phyloP scores from a whole-genome alignment of 345 rosid genomes.

The Eucalyptus sp. region DNA sequence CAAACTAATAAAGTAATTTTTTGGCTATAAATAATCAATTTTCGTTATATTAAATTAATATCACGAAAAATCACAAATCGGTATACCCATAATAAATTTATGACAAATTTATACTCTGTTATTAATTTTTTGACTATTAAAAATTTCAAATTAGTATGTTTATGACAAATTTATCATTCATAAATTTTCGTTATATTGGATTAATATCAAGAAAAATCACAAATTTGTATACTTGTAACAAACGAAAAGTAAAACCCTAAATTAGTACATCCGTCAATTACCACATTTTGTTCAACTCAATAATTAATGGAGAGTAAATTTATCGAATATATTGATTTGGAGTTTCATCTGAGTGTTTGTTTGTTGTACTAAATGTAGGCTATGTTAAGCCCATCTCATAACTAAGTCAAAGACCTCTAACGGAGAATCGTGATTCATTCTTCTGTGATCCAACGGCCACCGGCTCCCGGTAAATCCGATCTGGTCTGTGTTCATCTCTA shows the following conservation, averaged over 20 bases:
- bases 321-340: accelerated
- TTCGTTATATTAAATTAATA: no score
- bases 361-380: neutral
- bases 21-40: no score
- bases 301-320: accelerated
- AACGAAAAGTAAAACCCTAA: accelerated
- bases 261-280: accelerated
- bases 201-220: accelerated
- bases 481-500: neutral
- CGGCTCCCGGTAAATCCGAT: neutral
- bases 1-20: no score
- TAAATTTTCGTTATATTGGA: accelerated
- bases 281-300: accelerated
- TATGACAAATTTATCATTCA: no score
- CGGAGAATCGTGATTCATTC: neutral
- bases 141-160: no score
- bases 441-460: neutral
- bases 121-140: no score
- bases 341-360: accelerated
- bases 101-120: no score
- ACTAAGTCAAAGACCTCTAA: neutral
- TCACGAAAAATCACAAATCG: accelerated
- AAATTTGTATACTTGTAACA: accelerated
- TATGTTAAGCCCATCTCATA: neutral
- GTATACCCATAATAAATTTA: no score